Conservation (phyloP, 2,329 filamentous ascomycete species). For the Fusarium sp. region DNA sequence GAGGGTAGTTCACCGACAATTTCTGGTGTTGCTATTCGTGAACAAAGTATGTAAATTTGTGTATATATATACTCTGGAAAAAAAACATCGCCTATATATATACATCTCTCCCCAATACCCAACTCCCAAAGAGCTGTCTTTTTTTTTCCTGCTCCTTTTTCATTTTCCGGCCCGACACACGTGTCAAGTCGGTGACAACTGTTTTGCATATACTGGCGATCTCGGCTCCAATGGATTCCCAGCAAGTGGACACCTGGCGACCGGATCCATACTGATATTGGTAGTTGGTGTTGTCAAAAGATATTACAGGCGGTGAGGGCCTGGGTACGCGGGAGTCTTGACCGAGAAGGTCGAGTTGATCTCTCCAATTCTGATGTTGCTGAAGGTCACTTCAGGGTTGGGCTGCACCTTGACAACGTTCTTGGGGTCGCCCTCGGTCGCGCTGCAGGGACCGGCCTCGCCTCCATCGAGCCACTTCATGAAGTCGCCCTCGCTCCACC, state of each 20-base stretch:
- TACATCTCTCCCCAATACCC: neutral
- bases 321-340: conserved; percentile 18
- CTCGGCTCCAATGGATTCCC: conserved; percentile 19
- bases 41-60: neutral
- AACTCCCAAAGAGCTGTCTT: neutral
- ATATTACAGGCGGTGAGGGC: conserved; percentile 16
- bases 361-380: conserved; percentile 72
- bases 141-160: conserved; percentile 12
- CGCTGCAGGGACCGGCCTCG: conserved; percentile 64
- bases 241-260: conserved; percentile 14
- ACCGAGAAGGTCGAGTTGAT: conserved; percentile 62
- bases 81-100: conserved; percentile 7
- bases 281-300: conserved; percentile 13
- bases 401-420: conserved; percentile 62
- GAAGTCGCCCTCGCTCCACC: conserved; percentile 64
- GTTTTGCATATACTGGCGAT: conserved; percentile 26
- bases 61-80: conserved; percentile 4
- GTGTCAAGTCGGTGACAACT: conserved; percentile 33
- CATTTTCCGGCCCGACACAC: conserved; percentile 10
- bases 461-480: conserved; percentile 68
- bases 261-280: conserved; percentile 12
- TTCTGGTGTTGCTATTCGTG: neutral
- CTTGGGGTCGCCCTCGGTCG: conserved; percentile 65
- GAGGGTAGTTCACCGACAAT: neutral
- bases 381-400: conserved; percentile 65